Percentiles rank a stretch among this genome's conserved stretches.
Conservation (phyloP, 2,329 filamentous ascomycete genomes). For the Aspergillus thermomutatus region DNA sequence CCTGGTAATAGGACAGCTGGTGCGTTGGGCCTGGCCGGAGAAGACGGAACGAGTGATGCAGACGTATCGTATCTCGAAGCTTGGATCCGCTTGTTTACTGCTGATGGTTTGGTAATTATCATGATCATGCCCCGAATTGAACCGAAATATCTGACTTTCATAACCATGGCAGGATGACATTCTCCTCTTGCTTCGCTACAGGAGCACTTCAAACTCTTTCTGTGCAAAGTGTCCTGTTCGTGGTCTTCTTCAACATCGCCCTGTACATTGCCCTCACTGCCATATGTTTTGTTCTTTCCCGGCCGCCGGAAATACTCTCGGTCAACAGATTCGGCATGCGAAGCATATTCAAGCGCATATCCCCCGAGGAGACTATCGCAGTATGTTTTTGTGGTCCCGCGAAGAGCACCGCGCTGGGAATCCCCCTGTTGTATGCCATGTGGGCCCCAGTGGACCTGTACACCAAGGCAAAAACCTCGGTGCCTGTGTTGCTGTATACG, state of each 20-base stretch:
- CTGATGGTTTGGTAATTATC: slow-evolving; percentile 53
- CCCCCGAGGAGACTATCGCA: slow-evolving; percentile 62
- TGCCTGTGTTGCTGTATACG: slow-evolving; percentile 38
- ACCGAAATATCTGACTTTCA: slow-evolving; percentile 36
- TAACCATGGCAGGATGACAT: slow-evolving; percentile 50
- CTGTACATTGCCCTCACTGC: slow-evolving; percentile 64
- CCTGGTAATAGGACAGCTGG: slow-evolving; percentile 58
- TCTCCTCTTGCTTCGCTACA: slow-evolving; percentile 55
- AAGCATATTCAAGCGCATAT: slow-evolving; percentile 37
- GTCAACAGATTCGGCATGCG: slow-evolving; percentile 14
- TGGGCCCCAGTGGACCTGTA: slow-evolving; percentile 40
- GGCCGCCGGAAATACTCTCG: slow-evolving; percentile 26
- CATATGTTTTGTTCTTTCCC: slow-evolving; percentile 50
- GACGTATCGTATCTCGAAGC: slow-evolving; percentile 51
- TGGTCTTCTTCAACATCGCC: slow-evolving; percentile 64
- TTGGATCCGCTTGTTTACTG: slow-evolving; percentile 44
- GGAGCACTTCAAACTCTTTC: slow-evolving; percentile 59
- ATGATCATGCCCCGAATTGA: background rate
- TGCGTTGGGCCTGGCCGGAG: slow-evolving; percentile 56
- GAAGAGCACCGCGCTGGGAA: slow-evolving; percentile 68
- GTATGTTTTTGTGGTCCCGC: slow-evolving; percentile 71
- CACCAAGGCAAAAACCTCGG: slow-evolving; percentile 35
- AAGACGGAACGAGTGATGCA: slow-evolving; percentile 40
- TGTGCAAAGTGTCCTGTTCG: slow-evolving; percentile 61
- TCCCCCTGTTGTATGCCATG: slow-evolving; percentile 67